Evolutionary conservation across 148 eudicot species (phyloP).

Genomic region (Camellia sinensis): DNA sequence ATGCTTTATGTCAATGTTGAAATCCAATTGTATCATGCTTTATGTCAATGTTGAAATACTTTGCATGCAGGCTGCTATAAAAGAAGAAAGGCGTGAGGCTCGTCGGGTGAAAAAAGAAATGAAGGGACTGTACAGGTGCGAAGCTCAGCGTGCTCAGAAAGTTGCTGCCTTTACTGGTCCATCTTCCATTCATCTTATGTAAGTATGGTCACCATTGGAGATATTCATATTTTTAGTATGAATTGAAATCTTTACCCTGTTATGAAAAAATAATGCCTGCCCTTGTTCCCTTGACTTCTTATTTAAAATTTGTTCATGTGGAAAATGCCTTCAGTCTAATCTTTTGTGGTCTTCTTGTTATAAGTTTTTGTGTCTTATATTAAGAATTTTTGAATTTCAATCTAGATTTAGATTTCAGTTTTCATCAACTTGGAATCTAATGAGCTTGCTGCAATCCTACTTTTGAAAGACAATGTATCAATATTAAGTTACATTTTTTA

Average conservation of each 20-base stretch:
- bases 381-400: not conserved
- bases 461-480: too few relatives aligned
- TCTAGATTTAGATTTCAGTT: not conserved
- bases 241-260: not conserved
- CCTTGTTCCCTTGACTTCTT: not conserved
- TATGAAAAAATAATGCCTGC: not conserved
- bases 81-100: conserved; percentile 87
- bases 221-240: not conserved
- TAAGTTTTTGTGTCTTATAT: not conserved
- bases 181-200: conserved; percentile 85
- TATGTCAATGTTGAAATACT: not conserved
- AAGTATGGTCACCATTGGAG: conserved; percentile 11
- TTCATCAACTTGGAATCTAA: not conserved
- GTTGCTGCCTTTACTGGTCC: conserved; percentile 87
- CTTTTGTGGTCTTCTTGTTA: not conserved
- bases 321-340: not conserved
- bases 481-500: not conserved
- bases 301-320: not conserved
- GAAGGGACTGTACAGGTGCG: conserved; percentile 64
- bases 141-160: conserved; percentile 84
- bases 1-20: conserved; percentile 8
- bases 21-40: not conserved
- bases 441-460: not conserved
- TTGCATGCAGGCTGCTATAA: conserved; percentile 65
- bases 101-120: conserved; percentile 71